These are phyloP conservation scores for Irpex sp. DNA, from an alignment of 1,284 basidiomycete genomes.

Conservation along the genomic window DNA sequence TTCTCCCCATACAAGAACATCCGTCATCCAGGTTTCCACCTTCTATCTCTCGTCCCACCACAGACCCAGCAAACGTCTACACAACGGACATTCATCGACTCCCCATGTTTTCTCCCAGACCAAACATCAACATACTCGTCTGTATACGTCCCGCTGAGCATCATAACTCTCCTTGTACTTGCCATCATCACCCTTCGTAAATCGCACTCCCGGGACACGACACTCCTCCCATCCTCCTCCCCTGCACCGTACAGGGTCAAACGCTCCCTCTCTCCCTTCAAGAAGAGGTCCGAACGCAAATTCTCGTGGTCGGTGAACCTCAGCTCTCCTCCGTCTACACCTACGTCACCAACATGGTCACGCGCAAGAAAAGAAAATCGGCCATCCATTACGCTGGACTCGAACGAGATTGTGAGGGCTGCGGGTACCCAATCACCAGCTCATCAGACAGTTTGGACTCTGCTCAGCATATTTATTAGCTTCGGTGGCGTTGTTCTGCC, in stretches of 20 bases:
- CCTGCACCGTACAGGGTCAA: background rate
- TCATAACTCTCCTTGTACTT: constrained; percentile 29
- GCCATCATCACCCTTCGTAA: constrained; percentile 26
- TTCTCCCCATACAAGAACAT: constrained; percentile 80
- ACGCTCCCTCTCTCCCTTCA: background rate
- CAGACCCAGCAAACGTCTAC: constrained; percentile 9
- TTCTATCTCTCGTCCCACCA: constrained; percentile 66
- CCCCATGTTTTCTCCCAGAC: constrained; percentile 50
- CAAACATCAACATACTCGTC: constrained; percentile 43
- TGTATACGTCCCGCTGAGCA: constrained; percentile 41
- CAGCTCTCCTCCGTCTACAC: background rate
- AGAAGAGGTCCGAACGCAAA: background rate
- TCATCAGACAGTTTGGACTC: background rate
- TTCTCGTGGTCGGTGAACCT: background rate
- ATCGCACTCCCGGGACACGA: constrained; percentile 5
- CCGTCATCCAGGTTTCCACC: constrained; percentile 75
- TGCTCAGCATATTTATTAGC: background rate
- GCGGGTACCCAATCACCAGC: background rate
- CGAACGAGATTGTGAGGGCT: background rate
- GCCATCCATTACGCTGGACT: background rate
- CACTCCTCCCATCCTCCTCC: background rate
- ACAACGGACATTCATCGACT: constrained; percentile 28
- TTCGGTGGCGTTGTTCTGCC: background rate
- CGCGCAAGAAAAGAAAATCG: background rate
- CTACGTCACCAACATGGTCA: background rate